Evolutionary conservation across 1,284 basidiomycete genomes (phyloP).

Genomic region (Cutaneotrichosporon sp.): DNA sequence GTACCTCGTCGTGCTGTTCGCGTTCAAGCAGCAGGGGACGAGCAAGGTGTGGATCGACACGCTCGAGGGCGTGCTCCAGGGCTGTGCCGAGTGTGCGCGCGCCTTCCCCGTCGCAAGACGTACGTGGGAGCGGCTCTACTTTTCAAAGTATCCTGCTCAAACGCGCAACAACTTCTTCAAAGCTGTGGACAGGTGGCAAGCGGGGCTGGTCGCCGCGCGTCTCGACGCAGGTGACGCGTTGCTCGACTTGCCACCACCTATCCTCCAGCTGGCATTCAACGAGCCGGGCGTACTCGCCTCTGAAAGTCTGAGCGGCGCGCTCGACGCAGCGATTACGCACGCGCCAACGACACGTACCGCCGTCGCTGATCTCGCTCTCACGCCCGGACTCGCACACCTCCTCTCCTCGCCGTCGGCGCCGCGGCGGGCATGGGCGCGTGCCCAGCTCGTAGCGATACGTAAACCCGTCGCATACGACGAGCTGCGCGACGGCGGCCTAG

Average conservation of each 20-base stretch:
- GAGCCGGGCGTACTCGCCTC: slow-evolving; percentile 61
- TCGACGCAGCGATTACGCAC: slow-evolving; percentile 22
- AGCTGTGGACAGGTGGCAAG: slow-evolving; percentile 65
- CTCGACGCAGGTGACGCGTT: slow-evolving; percentile 19
- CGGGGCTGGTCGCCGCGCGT: slow-evolving; percentile 23
- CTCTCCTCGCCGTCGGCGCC: slow-evolving; percentile 18
- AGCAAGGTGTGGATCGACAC: slow-evolving; percentile 55
- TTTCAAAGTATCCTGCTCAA: slow-evolving; percentile 38
- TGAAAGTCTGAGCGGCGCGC: slow-evolving; percentile 48
- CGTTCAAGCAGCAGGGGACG: slow-evolving; percentile 56
- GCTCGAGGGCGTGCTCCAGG: slow-evolving; percentile 56
- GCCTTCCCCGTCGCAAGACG: slow-evolving; percentile 61
- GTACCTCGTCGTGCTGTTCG: slow-evolving; percentile 72
- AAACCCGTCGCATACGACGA: slow-evolving; percentile 26
- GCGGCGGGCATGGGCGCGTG: slow-evolving; percentile 27
- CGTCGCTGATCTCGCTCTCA: slow-evolving; percentile 22
- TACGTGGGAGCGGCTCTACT: slow-evolving; percentile 55
- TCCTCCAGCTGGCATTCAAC: slow-evolving; percentile 62
- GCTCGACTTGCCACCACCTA: slow-evolving; percentile 49
- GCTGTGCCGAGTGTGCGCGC: slow-evolving; percentile 64
- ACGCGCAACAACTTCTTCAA: slow-evolving; percentile 57
- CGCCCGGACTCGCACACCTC: slow-evolving; percentile 24
- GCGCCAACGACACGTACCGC: slow-evolving; percentile 11
- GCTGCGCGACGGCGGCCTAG: slow-evolving; percentile 29
- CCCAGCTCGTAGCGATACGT: slow-evolving; percentile 21